Percentiles rank a stretch among this genome's conserved stretches.
phyloP scores from a whole-genome alignment of 2,329 filamentous ascomycete species.

The Sporothrix sp. region DNA sequence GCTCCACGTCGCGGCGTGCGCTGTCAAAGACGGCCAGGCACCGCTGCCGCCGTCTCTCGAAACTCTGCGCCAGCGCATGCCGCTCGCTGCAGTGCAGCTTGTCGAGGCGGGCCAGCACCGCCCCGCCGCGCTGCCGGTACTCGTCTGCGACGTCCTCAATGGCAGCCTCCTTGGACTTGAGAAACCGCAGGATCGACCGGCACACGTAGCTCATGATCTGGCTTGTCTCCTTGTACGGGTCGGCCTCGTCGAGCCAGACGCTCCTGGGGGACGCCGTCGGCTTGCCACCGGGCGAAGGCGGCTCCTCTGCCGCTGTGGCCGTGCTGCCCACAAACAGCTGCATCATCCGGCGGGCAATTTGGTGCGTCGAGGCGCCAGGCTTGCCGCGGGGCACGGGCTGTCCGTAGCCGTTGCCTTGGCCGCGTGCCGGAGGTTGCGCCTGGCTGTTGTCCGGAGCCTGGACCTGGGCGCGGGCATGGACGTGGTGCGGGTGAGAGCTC shows the following conservation, averaged over 20 bases:
- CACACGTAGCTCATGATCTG: conserved; percentile 18
- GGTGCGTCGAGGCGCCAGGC: too few relatives aligned
- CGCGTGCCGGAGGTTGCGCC: not conserved
- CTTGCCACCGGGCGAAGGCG: not conserved
- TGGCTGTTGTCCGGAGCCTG: not conserved
- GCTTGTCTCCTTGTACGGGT: conserved; percentile 15
- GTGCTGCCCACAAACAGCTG: conserved; percentile 1
- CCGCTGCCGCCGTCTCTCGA: not conserved
- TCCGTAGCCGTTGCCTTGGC: not conserved
- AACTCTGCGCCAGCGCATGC: not conserved
- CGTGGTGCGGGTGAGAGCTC: too few relatives aligned
- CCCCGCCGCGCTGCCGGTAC: conserved; percentile 13
- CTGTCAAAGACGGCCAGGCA: not conserved
- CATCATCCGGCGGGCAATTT: conserved; percentile 14
- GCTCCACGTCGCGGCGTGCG: not conserved
- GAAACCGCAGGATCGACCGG: conserved; percentile 16
- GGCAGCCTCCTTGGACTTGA: conserved; percentile 18
- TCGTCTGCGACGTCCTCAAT: conserved; percentile 16
- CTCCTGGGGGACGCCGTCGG: not conserved
- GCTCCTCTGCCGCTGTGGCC: not conserved
- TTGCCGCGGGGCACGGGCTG: too few relatives aligned
- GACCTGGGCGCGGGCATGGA: not conserved
- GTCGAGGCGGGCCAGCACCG: conserved; percentile 4
- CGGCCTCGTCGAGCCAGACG: conserved; percentile 13
- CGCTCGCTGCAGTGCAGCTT: conserved; percentile 9